phyloP scores from a whole-genome alignment of 2,329 filamentous ascomycete genomes.

The Botrytis paeoniae region DNA sequence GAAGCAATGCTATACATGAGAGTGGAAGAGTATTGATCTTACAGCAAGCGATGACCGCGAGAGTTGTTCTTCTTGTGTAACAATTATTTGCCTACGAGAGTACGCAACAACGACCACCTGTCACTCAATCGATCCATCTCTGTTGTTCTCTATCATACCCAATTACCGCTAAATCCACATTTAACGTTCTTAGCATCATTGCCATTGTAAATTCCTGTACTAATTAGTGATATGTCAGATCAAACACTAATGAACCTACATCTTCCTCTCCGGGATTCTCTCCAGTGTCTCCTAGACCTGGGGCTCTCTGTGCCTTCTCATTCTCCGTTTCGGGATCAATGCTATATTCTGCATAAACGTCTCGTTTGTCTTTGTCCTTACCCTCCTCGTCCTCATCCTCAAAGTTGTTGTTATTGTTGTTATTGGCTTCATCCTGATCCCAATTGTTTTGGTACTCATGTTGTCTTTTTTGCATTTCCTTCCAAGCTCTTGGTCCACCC shows the following conservation, averaged over 20 bases:
- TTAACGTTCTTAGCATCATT: constrained; percentile 64
- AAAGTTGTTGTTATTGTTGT: constrained; percentile 34
- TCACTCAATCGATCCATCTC: constrained; percentile 53
- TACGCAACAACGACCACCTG: background rate
- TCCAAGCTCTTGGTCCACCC: constrained; percentile 60
- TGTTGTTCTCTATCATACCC: constrained; percentile 58
- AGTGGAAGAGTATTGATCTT: background rate
- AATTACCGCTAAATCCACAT: constrained; percentile 60
- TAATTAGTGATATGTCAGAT: constrained; percentile 17
- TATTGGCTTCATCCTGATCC: constrained; percentile 38
- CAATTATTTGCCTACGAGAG: background rate
- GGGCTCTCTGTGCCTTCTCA: constrained; percentile 37
- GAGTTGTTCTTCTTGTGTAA: background rate
- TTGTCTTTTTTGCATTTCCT: constrained; percentile 47
- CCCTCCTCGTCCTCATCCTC: constrained; percentile 39
- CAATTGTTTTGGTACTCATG: constrained; percentile 42
- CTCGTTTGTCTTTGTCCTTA: constrained; percentile 39
- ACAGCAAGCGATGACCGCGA: background rate
- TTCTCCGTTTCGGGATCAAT: constrained; percentile 39
- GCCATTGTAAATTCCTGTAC: constrained; percentile 63
- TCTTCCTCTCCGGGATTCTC: constrained; percentile 42
- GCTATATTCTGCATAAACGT: constrained; percentile 37
- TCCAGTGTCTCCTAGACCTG: constrained; percentile 36
- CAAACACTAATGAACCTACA: constrained; percentile 39
- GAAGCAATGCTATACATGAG: background rate